A percentile compares a stretch with the other conserved stretches of the same genome.
Evolutionary conservation across 192 early-diverging fungal genomes (phyloP).

Genomic region (Gonapodya sp.): DNA sequence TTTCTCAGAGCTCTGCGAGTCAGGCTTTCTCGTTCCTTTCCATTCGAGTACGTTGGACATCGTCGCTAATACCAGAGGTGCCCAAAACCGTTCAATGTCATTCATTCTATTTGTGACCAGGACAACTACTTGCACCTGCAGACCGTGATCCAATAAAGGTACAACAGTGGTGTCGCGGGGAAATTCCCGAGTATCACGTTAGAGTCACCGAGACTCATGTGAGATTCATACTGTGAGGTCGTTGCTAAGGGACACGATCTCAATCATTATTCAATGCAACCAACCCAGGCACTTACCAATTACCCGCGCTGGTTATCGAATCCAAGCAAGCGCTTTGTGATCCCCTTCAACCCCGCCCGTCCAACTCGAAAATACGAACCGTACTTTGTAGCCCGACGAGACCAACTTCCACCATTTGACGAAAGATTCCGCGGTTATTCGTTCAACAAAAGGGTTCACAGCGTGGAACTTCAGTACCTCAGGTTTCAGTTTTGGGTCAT

Average conservation of each 20-base stretch:
- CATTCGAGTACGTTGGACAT: slow-evolving; percentile 17
- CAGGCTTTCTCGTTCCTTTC: slow-evolving; percentile 16
- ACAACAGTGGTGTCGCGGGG: slow-evolving; percentile 16
- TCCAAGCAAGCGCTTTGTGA: slow-evolving; percentile 7
- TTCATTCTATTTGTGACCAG: no score
- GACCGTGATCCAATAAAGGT: slow-evolving; percentile 9
- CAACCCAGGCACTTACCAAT: slow-evolving; percentile 23
- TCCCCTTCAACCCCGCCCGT: background rate
- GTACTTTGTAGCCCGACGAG: slow-evolving; percentile 19
- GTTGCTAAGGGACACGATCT: no score
- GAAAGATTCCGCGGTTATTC: slow-evolving; percentile 25
- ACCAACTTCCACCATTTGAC: slow-evolving; percentile 21
- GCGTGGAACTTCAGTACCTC: slow-evolving; percentile 20
- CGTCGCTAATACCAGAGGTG: no score
- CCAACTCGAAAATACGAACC: slow-evolving; percentile 21
- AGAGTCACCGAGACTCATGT: slow-evolving; percentile 13
- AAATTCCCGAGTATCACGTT: slow-evolving; percentile 12
- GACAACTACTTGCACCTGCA: background rate
- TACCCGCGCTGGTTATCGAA: slow-evolving; percentile 18
- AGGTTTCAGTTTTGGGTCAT: slow-evolving; percentile 19
- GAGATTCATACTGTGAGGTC: no score
- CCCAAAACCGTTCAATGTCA: no score
- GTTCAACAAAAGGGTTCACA: slow-evolving; percentile 26
- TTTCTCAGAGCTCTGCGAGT: slow-evolving; percentile 9
- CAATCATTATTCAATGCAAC: no score